phyloP scores from a whole-genome alignment of 2,329 filamentous ascomycete genomes.

The Fusarium buharicum region DNA sequence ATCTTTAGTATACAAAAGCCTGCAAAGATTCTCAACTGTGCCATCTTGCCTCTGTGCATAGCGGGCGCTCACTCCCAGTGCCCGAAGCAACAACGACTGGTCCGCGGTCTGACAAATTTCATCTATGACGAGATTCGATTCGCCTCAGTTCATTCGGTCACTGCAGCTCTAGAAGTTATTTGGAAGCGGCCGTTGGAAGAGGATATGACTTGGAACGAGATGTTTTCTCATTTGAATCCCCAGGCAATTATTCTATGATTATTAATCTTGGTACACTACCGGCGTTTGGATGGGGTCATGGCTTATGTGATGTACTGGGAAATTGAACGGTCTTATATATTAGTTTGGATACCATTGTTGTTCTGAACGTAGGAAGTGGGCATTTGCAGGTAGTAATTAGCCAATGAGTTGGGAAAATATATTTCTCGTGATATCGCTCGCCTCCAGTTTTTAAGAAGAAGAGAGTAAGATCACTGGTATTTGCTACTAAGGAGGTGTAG shows the following conservation, averaged over 20 bases:
- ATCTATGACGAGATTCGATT: conserved; percentile 50
- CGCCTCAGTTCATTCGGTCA: conserved; percentile 52
- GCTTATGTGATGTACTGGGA: too few species aligned
- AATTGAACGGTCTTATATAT: too few species aligned
- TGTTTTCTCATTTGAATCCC: conserved; percentile 40
- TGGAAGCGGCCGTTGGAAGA: conserved; percentile 27
- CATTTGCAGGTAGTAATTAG: too few species aligned
- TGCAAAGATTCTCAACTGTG: conserved; percentile 53
- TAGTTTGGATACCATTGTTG: too few species aligned
- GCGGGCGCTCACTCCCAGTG: conserved; percentile 51
- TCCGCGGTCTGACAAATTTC: conserved; percentile 34
- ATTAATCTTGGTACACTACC: background rate
- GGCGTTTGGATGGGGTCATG: background rate
- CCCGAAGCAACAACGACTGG: conserved; percentile 41
- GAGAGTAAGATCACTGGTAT: too few species aligned
- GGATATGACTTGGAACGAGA: conserved; percentile 38
- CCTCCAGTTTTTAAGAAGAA: too few species aligned
- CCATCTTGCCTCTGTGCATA: conserved; percentile 53
- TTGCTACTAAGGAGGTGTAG: too few species aligned
- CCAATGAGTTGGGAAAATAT: too few species aligned
- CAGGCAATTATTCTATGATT: conserved; percentile 42
- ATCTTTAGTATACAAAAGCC: conserved; percentile 51
- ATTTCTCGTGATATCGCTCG: too few species aligned
- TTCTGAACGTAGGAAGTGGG: too few species aligned
- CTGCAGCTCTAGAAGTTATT: conserved; percentile 35